A percentile compares a stretch with the other conserved stretches of the same genome.
Conservation (phyloP, 192 early-diverging fungal species). For the Backusella westeae region DNA sequence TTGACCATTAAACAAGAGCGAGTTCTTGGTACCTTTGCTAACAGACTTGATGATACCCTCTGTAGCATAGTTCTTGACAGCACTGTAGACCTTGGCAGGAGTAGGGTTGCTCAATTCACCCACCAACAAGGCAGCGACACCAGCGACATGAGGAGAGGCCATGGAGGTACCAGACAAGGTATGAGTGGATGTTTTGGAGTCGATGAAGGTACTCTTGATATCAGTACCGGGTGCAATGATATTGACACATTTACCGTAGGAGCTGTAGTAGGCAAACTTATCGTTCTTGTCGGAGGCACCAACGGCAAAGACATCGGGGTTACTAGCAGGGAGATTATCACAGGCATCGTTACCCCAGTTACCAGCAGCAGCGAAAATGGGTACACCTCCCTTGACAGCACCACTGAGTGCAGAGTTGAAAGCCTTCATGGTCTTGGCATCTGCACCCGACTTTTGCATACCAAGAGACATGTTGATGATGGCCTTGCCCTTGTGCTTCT, state of each 20-base stretch:
- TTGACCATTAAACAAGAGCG: conserved; percentile 10
- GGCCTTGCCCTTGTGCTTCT: conserved; percentile 32
- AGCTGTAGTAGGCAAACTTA: conserved; percentile 75
- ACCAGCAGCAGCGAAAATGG: conserved; percentile 76
- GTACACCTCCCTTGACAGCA: conserved; percentile 58
- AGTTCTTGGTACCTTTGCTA: not conserved
- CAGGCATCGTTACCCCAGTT: conserved; percentile 69
- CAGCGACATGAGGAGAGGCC: conserved; percentile 91
- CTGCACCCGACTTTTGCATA: conserved; percentile 35
- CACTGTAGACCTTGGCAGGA: conserved; percentile 56
- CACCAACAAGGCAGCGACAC: conserved; percentile 76
- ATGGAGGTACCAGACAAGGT: conserved; percentile 95
- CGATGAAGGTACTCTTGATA: conserved; percentile 81
- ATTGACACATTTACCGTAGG: conserved; percentile 90
- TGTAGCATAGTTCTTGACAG: conserved; percentile 51
- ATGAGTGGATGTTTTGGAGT: conserved; percentile 70
- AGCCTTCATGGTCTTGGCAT: conserved; percentile 47
- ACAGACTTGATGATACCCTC: conserved; percentile 46
- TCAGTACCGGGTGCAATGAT: conserved; percentile 85
- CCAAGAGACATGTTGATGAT: conserved; percentile 81
- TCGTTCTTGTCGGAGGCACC: conserved; percentile 81
- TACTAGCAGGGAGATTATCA: conserved; percentile 56
- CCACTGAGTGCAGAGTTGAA: conserved; percentile 61
- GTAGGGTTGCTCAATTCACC: conserved; percentile 17
- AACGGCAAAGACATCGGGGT: conserved; percentile 75